These are phyloP conservation scores for Clathrospora elynae DNA, from an alignment of 2,329 filamentous ascomycete species.

Conservation along the genomic window DNA sequence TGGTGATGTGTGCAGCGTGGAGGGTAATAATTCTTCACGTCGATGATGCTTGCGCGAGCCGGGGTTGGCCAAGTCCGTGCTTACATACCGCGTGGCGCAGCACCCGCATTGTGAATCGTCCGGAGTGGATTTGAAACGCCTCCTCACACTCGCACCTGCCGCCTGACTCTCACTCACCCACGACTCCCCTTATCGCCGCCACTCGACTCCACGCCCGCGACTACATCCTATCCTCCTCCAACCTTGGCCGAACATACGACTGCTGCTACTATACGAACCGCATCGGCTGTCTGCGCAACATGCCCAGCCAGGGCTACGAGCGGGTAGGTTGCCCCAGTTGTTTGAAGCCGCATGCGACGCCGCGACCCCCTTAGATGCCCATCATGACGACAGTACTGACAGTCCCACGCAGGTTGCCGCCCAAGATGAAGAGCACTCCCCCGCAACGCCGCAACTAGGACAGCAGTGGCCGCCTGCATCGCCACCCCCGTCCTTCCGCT, in stretches of 20 bases:
- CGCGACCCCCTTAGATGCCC: slow-evolving; percentile 13
- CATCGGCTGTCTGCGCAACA: slow-evolving; percentile 36
- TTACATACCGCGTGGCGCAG: slow-evolving; percentile 12
- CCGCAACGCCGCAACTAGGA: slow-evolving; percentile 27
- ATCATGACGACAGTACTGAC: slow-evolving; percentile 21
- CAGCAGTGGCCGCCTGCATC: slow-evolving; percentile 52
- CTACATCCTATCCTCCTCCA: slow-evolving; percentile 1
- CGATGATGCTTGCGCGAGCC: slow-evolving; percentile 16
- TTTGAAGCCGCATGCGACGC: slow-evolving; percentile 15
- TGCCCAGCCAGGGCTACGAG: slow-evolving; percentile 57
- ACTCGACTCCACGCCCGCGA: slow-evolving; percentile 12
- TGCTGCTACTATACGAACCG: too few species aligned
- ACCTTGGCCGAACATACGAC: slow-evolving; percentile 13
- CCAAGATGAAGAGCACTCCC: slow-evolving; percentile 52
- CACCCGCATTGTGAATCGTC: slow-evolving; percentile 4
- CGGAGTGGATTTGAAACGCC: slow-evolving; percentile 14
- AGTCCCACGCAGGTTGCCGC: slow-evolving; percentile 46
- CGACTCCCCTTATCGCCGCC: slow-evolving; percentile 11
- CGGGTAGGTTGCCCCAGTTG: slow-evolving; percentile 48
- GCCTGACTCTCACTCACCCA: slow-evolving; percentile 10
- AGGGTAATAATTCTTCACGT: slow-evolving; percentile 3
- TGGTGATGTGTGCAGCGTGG: slow-evolving; percentile 12
- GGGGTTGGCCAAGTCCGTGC: slow-evolving; percentile 6
- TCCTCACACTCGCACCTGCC: slow-evolving; percentile 15
- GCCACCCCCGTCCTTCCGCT: slow-evolving; percentile 81